phyloP scores from a whole-genome alignment of 352 stramenopile genomes.

The Pythium aristosporum region DNA sequence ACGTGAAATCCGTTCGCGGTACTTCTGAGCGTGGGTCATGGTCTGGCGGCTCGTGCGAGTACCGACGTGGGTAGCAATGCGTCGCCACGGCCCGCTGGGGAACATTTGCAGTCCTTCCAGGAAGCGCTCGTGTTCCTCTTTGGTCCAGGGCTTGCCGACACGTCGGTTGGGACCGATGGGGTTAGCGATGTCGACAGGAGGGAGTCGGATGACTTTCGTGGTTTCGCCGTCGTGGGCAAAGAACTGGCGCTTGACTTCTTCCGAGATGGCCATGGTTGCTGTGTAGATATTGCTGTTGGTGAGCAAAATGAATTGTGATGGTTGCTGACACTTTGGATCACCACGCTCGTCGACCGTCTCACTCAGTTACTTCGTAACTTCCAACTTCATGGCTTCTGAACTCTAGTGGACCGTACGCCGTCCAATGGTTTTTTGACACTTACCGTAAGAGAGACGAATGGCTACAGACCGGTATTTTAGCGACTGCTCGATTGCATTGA shows the following conservation, averaged over 20 bases:
- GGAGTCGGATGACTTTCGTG: slow-evolving; percentile 20
- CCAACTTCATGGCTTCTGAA: too few relatives aligned
- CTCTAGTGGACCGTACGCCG: too few relatives aligned
- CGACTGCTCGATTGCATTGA: too few relatives aligned
- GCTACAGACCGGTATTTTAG: too few relatives aligned
- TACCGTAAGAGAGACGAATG: too few relatives aligned
- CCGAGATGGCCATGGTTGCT: slow-evolving; percentile 7
- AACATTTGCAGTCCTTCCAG: slow-evolving; percentile 46
- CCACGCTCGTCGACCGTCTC: too few relatives aligned
- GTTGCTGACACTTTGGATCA: background rate
- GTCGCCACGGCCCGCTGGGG: slow-evolving; percentile 44
- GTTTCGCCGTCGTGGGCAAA: slow-evolving; percentile 4
- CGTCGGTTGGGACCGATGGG: slow-evolving; percentile 12
- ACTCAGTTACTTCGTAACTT: too few relatives aligned
- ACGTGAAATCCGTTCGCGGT: slow-evolving; percentile 49
- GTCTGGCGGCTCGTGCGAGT: slow-evolving; percentile 49
- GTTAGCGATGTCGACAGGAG: slow-evolving; percentile 1
- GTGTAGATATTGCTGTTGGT: background rate
- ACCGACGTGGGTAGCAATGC: slow-evolving; percentile 43
- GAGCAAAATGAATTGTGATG: background rate
- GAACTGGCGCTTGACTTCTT: slow-evolving; percentile 15
- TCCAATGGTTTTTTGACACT: too few relatives aligned
- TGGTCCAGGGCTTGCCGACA: slow-evolving; percentile 31
- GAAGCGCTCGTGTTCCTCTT: slow-evolving; percentile 53
- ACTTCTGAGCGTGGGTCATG: slow-evolving; percentile 63